Evolutionary conservation across 2,329 filamentous ascomycete species (phyloP), one percentile per base, ranked within the genome.

Genomic region (Mollisia scopiformis): DNA sequence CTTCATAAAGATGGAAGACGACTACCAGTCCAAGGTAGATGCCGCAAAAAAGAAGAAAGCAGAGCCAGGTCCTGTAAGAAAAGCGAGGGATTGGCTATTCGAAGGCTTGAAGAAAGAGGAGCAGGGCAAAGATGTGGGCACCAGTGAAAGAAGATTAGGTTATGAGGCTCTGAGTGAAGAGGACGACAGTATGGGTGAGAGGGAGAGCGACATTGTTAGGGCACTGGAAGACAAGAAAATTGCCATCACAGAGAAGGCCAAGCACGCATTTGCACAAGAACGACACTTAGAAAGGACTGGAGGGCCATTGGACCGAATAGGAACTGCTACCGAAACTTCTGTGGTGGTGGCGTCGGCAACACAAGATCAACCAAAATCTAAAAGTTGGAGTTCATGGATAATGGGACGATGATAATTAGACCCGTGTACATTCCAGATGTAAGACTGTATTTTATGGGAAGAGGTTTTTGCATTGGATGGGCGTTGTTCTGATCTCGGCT

Each of bases 1-100:
- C 33, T 76, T 84, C 28, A 76, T 85, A 33, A 76, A 79, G 50
- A 75, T 77, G 73, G 88, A 92, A 73, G 79, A 88, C 14, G 88
- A 89, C 28, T 64, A 72, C 53, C 57, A 61, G 16, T 66, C 68
- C 46, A 71, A 65, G 51, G 72, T 71, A 60, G 68, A 68, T 51
- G 69, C 66, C 50, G 69, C 66, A 54, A 62, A 62, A 31, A 71
- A 66, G 50, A 73, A 71, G 60, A 68, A 67, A 55, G 69, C 68
- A 54, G 69, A 67, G 51, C 59, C 63, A 31, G 72, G 71, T 7
- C 50, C 71, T 10, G 68, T 72, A 27, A 67, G 55, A 21, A 62
- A 59, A 37, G 59, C 62, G 3, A 73, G 68, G 60, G 67, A 70
- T 27, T 73, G 68, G 69, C 37, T 75, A n/a, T 74, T 73, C 49